Evolutionary conservation across 2,329 filamentous ascomycete genomes (phyloP).

Genomic region (Trichoderma gracile): DNA sequence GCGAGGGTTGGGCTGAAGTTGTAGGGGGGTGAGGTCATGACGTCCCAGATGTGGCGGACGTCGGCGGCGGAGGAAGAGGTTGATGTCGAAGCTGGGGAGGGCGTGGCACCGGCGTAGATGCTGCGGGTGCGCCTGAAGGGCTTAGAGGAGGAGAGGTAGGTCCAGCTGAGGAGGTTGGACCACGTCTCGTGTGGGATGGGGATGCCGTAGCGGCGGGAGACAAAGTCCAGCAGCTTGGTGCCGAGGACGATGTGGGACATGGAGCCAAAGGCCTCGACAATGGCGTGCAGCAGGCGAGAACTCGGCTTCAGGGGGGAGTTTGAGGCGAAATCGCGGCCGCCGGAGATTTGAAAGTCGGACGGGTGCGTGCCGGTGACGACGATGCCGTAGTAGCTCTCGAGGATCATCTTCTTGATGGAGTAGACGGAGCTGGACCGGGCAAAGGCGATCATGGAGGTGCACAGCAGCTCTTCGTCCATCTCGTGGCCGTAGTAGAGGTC

Average conservation of each 20-base stretch:
- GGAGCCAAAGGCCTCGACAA: conserved; percentile 69
- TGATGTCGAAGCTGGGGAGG: conserved; percentile 23
- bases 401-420: conserved; percentile 40
- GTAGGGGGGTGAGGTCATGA: conserved; percentile 61
- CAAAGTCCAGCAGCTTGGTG: conserved; percentile 59
- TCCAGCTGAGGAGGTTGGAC: conserved; percentile 67
- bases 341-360: conserved; percentile 33
- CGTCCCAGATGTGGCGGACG: conserved; percentile 57
- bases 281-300: conserved; percentile 57
- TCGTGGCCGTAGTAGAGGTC: conserved; percentile 33
- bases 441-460: conserved; percentile 46
- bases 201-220: conserved; percentile 62
- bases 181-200: conserved; percentile 60
- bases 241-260: conserved; percentile 64
- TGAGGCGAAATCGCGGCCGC: conserved; percentile 43
- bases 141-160: conserved; percentile 56
- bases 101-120: conserved; percentile 32
- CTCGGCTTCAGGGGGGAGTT: conserved; percentile 61
- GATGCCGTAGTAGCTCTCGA: conserved; percentile 37
- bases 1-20: conserved; percentile 57
- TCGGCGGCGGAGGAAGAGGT: conserved; percentile 37
- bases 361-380: conserved; percentile 27
- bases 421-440: conserved; percentile 41
- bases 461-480: conserved; percentile 44
- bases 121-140: conserved; percentile 42